Evolutionary conservation across 73 alveolate genomes (phyloP).

Genomic region (Paraurostyla sp.): DNA sequence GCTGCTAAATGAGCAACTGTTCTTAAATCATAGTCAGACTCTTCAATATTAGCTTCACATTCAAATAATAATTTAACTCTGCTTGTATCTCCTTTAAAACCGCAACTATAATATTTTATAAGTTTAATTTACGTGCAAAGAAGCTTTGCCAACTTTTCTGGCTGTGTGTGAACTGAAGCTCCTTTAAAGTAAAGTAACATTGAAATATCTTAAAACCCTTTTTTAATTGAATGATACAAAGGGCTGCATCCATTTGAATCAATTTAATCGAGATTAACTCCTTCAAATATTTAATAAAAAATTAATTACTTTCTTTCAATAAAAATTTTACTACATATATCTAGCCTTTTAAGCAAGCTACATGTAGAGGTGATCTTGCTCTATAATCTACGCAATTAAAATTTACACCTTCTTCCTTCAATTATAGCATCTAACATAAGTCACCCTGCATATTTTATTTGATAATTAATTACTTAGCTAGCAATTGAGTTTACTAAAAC

Average conservation of each 20-base stretch:
- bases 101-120: too few relatives aligned
- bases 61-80: not conserved
- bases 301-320: conserved; percentile 20
- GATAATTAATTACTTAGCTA: not conserved
- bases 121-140: too few relatives aligned
- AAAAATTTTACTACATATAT: conserved; percentile 54
- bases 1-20: conserved; percentile 66
- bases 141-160: conserved; percentile 39
- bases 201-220: conserved; percentile 44
- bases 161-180: conserved; percentile 41
- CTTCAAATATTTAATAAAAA: not conserved
- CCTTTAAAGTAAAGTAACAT: conserved; percentile 33
- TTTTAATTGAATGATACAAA: conserved; percentile 40
- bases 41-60: conserved; percentile 41
- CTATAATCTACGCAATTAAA: conserved; percentile 65
- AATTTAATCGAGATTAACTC: conserved; percentile 55
- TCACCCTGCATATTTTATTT: conserved; percentile 31
- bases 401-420: conserved; percentile 65
- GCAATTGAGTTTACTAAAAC: conserved; percentile 66
- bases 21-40: conserved; percentile 36
- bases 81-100: conserved; percentile 26
- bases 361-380: conserved; percentile 64
- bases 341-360: conserved; percentile 62
- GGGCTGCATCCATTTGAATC: conserved; percentile 45
- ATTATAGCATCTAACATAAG: not conserved